Evolutionary conservation across 2,329 filamentous ascomycete species (phyloP), one percentile per base, ranked within the genome.

Genomic region (Colletotrichum nymphaeae): DNA sequence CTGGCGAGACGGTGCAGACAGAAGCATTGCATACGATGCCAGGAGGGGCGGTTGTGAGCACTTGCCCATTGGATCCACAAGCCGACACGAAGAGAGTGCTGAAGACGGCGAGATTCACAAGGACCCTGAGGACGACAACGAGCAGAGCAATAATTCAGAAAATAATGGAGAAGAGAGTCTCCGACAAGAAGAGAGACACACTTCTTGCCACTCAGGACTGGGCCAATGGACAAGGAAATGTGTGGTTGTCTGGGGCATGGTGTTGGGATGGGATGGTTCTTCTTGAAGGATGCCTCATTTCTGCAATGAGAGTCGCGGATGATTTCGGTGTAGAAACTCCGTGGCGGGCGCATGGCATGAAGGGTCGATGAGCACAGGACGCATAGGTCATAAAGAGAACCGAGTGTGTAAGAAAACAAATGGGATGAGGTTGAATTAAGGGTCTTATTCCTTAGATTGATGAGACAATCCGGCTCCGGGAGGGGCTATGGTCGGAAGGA

Each of bases 191-290:
- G 37, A 37, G 35, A 24, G 60, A 69, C 2, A 37, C 8, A 11
- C 65, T 73, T 0, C 64, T 72, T 5, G 64, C 59, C 5, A 30
- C 16, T 26, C 24, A 26, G 24, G 24, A 26, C 4, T 91, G 89
- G 88, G 83, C 79, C 8, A 91, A 89, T 70, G 89, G 89, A 0
- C 81, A 89, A 63, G 83, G 85, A 8, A 84, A 86, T 53, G 86
- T 92, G 0, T 91, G 86, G 84, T 76, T 91, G 14, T 83, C 85
- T 1, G 90, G 90, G 6, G 88, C 88, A 0, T 92, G 89, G 90
- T 92, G 89, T 75, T 91, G 89, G 89, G 90, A 92, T 78, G 90
- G 90, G 3, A 89, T 92, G 89, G 89, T 92, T 1, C 76, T 92
- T 19, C 78, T 92, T 4, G 90, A 91, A 78, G 90, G 90, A 1